A percentile compares a stretch with the other conserved stretches of the same genome.
Conservation (phyloP, 2,329 filamentous ascomycete genomes). For the Fusarium pseudograminearum region DNA sequence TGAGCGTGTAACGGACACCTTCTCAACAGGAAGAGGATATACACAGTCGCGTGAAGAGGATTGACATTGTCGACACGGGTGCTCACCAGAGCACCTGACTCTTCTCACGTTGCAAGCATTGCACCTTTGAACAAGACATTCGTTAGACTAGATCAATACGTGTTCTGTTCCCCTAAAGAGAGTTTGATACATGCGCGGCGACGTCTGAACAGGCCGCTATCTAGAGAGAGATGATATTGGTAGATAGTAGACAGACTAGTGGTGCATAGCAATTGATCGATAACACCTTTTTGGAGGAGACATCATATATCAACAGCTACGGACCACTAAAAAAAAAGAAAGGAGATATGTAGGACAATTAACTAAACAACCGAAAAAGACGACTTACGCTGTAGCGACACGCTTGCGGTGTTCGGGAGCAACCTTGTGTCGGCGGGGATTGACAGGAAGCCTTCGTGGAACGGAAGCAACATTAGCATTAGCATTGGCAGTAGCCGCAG, state of each 20-base stretch:
- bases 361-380: not conserved
- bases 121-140: slow-evolving; percentile 54
- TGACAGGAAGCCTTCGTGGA: slow-evolving; percentile 60
- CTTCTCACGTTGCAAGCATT: slow-evolving; percentile 66
- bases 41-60: slow-evolving; percentile 59
- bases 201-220: not conserved
- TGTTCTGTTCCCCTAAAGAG: slow-evolving; percentile 1
- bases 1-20: slow-evolving; percentile 56
- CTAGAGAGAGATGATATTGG: not conserved
- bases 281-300: not conserved
- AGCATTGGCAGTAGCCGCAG: not conserved
- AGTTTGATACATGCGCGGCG: slow-evolving; percentile 1
- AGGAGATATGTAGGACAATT: not conserved
- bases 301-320: not conserved
- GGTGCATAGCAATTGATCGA: slow-evolving; percentile 7
- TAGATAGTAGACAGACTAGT: not conserved
- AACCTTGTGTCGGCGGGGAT: slow-evolving; percentile 63
- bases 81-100: slow-evolving; percentile 64
- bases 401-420: slow-evolving; percentile 61
- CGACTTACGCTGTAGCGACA: slow-evolving; percentile 62
- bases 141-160: slow-evolving; percentile 23
- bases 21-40: slow-evolving; percentile 60
- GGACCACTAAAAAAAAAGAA: not conserved
- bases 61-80: slow-evolving; percentile 61
- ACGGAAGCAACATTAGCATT: slow-evolving; percentile 19